These are phyloP conservation scores for Trametes punicea DNA, from an alignment of 768 basidiomycete species.

Conservation along the genomic window DNA sequence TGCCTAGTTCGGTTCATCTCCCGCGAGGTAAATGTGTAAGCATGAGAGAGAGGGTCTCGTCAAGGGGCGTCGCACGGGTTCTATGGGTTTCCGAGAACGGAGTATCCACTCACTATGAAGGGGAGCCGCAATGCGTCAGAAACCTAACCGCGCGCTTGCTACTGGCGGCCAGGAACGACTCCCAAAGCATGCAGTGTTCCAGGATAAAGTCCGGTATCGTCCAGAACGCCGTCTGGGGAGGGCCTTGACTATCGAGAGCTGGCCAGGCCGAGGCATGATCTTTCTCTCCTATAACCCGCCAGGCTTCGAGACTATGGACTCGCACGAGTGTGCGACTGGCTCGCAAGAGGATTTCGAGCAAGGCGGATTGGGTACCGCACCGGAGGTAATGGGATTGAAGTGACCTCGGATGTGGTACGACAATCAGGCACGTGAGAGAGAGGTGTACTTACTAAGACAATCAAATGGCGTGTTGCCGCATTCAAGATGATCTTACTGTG, in stretches of 20 bases:
- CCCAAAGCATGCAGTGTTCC: too few species aligned
- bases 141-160: not conserved
- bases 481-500: not conserved
- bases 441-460: too few species aligned
- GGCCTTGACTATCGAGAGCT: not conserved
- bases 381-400: not conserved
- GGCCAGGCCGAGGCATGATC: not conserved
- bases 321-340: constrained; percentile 18
- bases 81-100: constrained; percentile 8
- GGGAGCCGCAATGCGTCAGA: not conserved
- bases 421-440: not conserved
- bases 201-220: not conserved
- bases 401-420: not conserved
- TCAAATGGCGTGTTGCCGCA: not conserved
- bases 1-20: not conserved
- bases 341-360: not conserved
- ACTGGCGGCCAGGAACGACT: too few species aligned
- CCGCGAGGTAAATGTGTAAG: not conserved
- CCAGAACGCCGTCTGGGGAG: not conserved
- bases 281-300: not conserved
- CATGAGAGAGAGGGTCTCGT: constrained; percentile 2
- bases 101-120: constrained; percentile 4
- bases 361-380: constrained; percentile 7
- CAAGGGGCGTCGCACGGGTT: not conserved
- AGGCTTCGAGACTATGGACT: constrained; percentile 5